Evolutionary conservation across 2,329 filamentous ascomycete species (phyloP), one percentile per base, ranked within the genome.

Genomic region (Tympanopsis confertula): DNA sequence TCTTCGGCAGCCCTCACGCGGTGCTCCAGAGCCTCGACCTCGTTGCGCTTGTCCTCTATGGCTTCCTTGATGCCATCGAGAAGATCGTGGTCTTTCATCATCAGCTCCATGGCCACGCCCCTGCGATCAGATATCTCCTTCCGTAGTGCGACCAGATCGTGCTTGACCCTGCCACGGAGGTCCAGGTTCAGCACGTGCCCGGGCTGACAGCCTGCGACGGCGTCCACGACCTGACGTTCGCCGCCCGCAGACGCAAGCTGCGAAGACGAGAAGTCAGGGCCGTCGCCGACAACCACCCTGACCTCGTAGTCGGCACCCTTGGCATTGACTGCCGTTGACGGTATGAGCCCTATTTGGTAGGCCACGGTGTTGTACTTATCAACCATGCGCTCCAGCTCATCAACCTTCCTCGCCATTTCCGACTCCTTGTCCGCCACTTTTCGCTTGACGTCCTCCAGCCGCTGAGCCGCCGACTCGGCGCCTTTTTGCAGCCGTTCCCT

Each of bases 1-100:
- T 94, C 86, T 55, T 94, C 84, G 1, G 89, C 88, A 14, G 85
- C 85, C 22, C 85, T 77, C 35, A 94, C 84, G 32, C 84, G 77
- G 58, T 96, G 89, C 47, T 89, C 84, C 13, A 98, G 68, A 3
- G 86, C 84, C 55, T 95, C 89, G 14, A 98, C 86, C 55, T 98
- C 91, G 46, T 80, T 82, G 43, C 82, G 74, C 64, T 94, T 95
- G 61, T 98, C 89, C 54, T 95, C 88, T 58, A 98, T 91, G 13
- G 88, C 87, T 61, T 98, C 93, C 57, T 91, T 91, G 56, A 95
- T 89, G 47, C 84, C 86, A 56, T 96, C 88, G 7, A 98, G 74
- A 45, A 94, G 70, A 55, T 96, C 91, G 51, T 94, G 84, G 47
- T 94, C 87, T 53, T 91, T 89, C 73, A 95, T 84, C 68, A 95